These are phyloP conservation scores for Capsicum baccatum DNA, from an alignment of 257 asterid genomes.

Conservation along the genomic window DNA sequence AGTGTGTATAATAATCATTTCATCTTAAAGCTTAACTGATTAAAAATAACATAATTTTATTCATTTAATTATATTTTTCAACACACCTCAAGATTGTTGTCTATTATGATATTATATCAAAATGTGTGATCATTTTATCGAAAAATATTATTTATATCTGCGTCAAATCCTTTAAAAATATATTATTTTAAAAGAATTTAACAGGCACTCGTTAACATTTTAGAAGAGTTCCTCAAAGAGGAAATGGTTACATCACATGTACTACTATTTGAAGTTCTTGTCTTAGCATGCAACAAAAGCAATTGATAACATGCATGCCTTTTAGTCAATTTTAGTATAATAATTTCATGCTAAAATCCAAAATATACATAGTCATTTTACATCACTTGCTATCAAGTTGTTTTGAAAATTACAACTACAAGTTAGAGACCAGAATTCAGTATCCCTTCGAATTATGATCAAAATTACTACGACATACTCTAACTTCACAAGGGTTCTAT, in stretches of 20 bases:
- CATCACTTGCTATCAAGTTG: background rate
- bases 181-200: no score
- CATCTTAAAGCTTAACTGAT: background rate
- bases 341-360: conserved; percentile 17
- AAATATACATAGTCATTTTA: background rate
- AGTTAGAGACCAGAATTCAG: no score
- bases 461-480: no score
- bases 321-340: conserved; percentile 19
- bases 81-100: background rate
- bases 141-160: background rate
- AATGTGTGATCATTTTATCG: background rate
- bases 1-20: no score
- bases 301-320: background rate
- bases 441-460: no score
- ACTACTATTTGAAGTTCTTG: background rate
- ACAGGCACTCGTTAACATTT: no score
- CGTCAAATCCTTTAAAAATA: no score
- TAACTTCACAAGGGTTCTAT: no score
- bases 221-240: no score
- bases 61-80: background rate
- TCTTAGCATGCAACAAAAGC: background rate
- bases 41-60: background rate
- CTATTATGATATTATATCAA: background rate
- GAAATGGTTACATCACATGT: background rate
- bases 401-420: background rate